These are phyloP conservation scores for Allium sativum DNA, from an alignment of 106 monocot genomes.

Conservation along the genomic window DNA sequence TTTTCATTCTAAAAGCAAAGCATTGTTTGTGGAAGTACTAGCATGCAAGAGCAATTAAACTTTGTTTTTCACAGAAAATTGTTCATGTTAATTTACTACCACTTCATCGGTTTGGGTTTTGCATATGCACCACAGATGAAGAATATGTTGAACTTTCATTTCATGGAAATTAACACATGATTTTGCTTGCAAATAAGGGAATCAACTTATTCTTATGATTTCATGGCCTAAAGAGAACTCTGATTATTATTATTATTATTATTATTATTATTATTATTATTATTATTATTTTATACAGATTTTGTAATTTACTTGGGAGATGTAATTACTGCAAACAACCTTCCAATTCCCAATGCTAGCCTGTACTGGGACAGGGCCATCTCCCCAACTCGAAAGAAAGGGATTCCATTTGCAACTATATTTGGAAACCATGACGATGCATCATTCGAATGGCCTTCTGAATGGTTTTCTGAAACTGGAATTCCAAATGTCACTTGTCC, in stretches of 20 bases:
- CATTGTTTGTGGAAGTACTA: no score
- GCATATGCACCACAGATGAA: no score
- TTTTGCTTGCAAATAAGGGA: no score
- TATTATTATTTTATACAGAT: constrained; percentile 27
- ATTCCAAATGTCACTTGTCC: constrained; percentile 51
- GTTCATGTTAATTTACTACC: no score
- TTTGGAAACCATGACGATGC: constrained; percentile 94
- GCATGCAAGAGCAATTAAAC: no score
- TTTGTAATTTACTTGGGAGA: constrained; percentile 93
- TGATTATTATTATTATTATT: constrained; percentile 1
- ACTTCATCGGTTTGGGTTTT: no score
- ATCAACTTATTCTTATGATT: neutral
- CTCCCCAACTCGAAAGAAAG: constrained; percentile 63
- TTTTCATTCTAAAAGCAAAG: no score
- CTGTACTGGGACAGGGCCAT: constrained; percentile 72
- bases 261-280: neutral
- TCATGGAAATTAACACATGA: no score
- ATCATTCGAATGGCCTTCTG: constrained; percentile 74
- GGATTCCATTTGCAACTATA: constrained; percentile 64
- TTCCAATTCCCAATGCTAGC: constrained; percentile 69
- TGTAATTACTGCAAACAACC: constrained; percentile 83
- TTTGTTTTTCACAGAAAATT: no score
- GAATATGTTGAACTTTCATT: no score
- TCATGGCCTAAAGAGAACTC: neutral
- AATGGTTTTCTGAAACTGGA: constrained; percentile 80